Evolutionary conservation across 306 rosid genomes (phyloP), one percentile per base, ranked within the genome.

Genomic region (Begonia fuchsioides): DNA sequence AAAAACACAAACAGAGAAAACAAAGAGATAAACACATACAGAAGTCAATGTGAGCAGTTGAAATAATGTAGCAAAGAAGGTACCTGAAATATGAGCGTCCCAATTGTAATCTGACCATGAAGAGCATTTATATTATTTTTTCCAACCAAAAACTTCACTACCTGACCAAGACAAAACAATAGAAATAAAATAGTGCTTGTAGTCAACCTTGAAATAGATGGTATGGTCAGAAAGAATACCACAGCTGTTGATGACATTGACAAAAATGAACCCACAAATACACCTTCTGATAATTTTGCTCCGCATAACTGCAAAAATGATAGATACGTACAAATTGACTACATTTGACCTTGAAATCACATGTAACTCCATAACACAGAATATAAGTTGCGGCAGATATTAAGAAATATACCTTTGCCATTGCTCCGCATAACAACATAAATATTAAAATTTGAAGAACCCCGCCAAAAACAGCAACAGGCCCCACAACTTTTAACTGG

Each of bases 161-260:
- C 98, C 96, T 92, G 73, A 72, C 52, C 56, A 62, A 60, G 55
- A 59, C 47, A 64, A 54, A 54, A 26, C 54, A 55, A 61, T 65
- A 47, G 10, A 20, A 53, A 54, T 43, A 38, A 63, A 48, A 35
- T 40, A 51, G 15, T 16, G 13, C 50, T 3, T 13, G 11, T 9
- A 41, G 12, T 41, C 46, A 47, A 48, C 44, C 18, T 50, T 55
- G 53, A 58, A 60, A 48, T 53, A 38, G 15, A 43, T 51, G 59
- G 49, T 19, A 55, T 44, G 49, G 56, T 43, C 44, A 41, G 50
- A 54, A 65, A 67, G 35, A 16, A 15, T 69, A 85, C 98, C 82
- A 92, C 94, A 35, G 98, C 96, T 19, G 98, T 92, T 57, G 96
- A 92, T 55, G 98, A 92, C 96, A 92, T 92, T 7, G 98, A 92